Evolutionary conservation across 78 protist genomes (phyloP).

Genomic region (Chrysochromulina tobinii): DNA sequence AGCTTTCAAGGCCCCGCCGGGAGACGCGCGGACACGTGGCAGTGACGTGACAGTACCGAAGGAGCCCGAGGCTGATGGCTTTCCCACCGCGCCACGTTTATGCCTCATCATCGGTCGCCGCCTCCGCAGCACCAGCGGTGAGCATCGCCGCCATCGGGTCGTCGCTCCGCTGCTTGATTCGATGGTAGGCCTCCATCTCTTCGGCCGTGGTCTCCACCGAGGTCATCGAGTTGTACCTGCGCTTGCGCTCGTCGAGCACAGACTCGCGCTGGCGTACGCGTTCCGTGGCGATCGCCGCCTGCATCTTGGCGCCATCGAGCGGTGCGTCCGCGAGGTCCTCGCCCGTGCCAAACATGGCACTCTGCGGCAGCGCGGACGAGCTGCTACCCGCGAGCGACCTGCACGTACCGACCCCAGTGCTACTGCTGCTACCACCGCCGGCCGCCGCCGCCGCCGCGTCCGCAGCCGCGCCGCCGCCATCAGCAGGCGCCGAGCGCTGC

Average conservation of each 20-base stretch:
- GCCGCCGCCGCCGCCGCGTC: neutral
- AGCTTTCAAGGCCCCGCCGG: too few relatives aligned
- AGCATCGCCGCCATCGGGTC: conserved; percentile 24
- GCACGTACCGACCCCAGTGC: too few relatives aligned
- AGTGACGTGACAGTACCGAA: too few relatives aligned
- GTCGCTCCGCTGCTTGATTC: neutral
- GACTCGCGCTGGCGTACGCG: neutral
- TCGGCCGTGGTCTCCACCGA: conserved; percentile 23
- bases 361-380: neutral
- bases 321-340: neutral
- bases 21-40: too few relatives aligned
- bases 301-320: neutral
- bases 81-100: too few relatives aligned
- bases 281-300: neutral
- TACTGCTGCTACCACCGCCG: too few relatives aligned
- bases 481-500: neutral
- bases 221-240: neutral
- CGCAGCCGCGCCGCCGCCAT: neutral
- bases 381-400: neutral
- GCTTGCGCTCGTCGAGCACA: neutral
- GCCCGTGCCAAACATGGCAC: neutral
- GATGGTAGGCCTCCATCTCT: conserved; percentile 19
- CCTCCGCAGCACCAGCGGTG: neutral
- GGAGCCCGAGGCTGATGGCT: too few relatives aligned
- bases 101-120: neutral